Evolutionary conservation across 179 eudicot species (phyloP), one percentile per base, ranked within the genome.

Genomic region (Spinacia oleracea): DNA sequence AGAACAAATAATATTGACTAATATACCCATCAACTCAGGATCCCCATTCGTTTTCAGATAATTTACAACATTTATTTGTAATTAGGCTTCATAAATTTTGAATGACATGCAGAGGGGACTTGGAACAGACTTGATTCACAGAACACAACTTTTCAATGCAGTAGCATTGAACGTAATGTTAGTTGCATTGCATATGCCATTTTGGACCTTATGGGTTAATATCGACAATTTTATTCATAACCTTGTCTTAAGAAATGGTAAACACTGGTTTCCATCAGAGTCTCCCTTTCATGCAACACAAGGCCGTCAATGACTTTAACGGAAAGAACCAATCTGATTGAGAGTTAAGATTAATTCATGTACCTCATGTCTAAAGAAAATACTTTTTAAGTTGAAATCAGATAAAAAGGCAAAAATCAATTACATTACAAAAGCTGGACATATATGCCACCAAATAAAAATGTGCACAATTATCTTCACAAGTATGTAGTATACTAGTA

Each of bases 401-500:
- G 40, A 0, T 38, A 38, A 38, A 38, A 38, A 38, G 40, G 40
- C 40, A 38, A 38, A 38, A 38, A 38, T 6, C 40, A 38, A 38
- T 6, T 38, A 38, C 6, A 6, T 38, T 3, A 32, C 32, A 11
- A 70, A 48, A 50, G 6, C 2, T 18, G n/a, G 23, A 9, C 27
- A 23, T 40, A 72, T 31, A 15, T 50, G 6, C n/a, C 40, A 71
- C 34, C 59, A 8, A 50, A 31, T 50, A 29, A 35, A 60, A 21
- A 6, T 31, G 23, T 34, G 58, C 6, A 40, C 23, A 35, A 25
- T n/a, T n/a, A n/a, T 46, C 16, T n/a, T 40, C 8, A 29, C 27
- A 70, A 46, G 70, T 20, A 76, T 73, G 78, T 55, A 71, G 58
- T 18, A 53, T 53, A 7, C 7, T 55, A 71, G 58, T 18, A 53